Base-by-base conservation (phyloP, 1,284 basidiomycete species). In the Porodaedalea pini region DNA sequence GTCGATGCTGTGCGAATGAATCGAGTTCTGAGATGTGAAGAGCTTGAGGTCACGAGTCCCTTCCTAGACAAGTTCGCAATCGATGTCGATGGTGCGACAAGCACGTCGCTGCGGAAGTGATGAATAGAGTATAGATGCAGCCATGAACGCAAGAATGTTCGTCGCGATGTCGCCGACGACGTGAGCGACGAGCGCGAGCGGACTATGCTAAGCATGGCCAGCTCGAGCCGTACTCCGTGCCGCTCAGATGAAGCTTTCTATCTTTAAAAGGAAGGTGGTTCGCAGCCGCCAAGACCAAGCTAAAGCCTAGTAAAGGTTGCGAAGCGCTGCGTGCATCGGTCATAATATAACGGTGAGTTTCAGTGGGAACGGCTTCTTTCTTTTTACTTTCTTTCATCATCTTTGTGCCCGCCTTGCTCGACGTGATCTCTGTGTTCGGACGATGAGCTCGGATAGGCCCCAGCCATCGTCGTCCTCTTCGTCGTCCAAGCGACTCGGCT, bases 401-500 rank as follows among this genome's bases (percentile, higher is more conserved):
- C 29, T 21, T 48, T 29, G 17, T 44, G 19, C 10, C 17, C 21
- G 13, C 25, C 10, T 21, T 21, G 15, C 21, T 36, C 43, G n/a
- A 23, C 23, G 40, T 25, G n/a, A 17, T 49, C n/a, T 15, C 27
- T 27, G 15, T 23, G 37, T 13, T 40, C 40, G 10, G 27, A 13
- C 31, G 31, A 51, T 57, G 55, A 51, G 55, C 31, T 36, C 39
- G 15, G 55, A 51, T 27, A 57, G 25, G 17, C 48, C 32, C 17
- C 25, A 50, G 23, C 11, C 37, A 15, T 32, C 37, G 21, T 53
- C 56, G 19, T 58, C 57, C n/a, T 49, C 57, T 21, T 41, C 39
- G 21, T 17, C 43, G 34, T 45, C 58, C 21, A 54, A 39, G 27
- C 32, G 52, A 21, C 48, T 55, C 19, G 51, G 53, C 34, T 59